Evolutionary conservation across 208 protist genomes (phyloP).

Genomic region (Trypanosoma brucei): DNA sequence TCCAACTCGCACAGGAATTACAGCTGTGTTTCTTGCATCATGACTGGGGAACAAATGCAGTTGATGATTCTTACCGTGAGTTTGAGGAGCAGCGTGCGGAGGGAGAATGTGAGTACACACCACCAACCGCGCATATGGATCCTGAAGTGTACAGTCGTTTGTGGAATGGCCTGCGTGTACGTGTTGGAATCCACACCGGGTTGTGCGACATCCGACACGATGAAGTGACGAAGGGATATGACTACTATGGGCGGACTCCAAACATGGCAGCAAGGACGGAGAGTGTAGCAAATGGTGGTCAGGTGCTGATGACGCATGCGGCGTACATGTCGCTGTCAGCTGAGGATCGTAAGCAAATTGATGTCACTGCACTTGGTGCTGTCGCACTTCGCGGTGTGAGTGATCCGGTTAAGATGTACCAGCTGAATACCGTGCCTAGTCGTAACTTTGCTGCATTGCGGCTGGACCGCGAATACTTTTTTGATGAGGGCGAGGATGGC

Average conservation of each 20-base stretch:
- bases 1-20: slow-evolving; percentile 37
- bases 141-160: slow-evolving; percentile 26
- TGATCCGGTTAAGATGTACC: slow-evolving; percentile 15
- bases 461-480: slow-evolving; percentile 6
- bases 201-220: slow-evolving; percentile 44
- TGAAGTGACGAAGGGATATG: slow-evolving; percentile 33
- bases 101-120: slow-evolving; percentile 5
- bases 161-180: slow-evolving; percentile 45
- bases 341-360: slow-evolving; percentile 3
- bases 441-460: slow-evolving; percentile 1
- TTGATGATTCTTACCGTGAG: slow-evolving; percentile 37
- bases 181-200: slow-evolving; percentile 52
- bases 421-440: slow-evolving; percentile 9
- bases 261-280: slow-evolving; percentile 3
- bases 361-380: slow-evolving; percentile 14
- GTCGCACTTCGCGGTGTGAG: slow-evolving; percentile 18
- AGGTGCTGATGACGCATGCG: slow-evolving; percentile 6
- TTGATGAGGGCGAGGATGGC: background rate
- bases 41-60: slow-evolving; percentile 5
- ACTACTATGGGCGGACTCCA: slow-evolving; percentile 1
- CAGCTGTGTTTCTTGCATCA: slow-evolving; percentile 37
- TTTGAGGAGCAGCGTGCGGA: slow-evolving; percentile 30
- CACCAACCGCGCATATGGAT: slow-evolving; percentile 26
- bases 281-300: slow-evolving; percentile 7
- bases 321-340: slow-evolving; percentile 7